Evolutionary conservation across 2,329 filamentous ascomycete species (phyloP).

Genomic region (Macrophomina pseudophaseolina): DNA sequence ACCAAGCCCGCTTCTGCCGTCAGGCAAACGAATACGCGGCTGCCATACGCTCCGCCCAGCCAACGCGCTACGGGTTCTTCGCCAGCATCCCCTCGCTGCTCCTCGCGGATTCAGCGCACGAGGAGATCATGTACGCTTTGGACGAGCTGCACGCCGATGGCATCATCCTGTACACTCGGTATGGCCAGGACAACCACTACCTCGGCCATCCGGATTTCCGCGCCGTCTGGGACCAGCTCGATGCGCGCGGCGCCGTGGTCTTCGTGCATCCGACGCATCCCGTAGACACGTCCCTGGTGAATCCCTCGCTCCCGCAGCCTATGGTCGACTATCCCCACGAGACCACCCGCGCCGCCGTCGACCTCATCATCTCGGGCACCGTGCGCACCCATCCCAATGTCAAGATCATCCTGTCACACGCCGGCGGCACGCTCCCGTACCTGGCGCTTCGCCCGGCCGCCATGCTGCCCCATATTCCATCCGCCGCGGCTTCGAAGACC

Average conservation of each 20-base stretch:
- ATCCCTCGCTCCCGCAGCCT: conserved; percentile 44
- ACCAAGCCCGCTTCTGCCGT: conserved; percentile 27
- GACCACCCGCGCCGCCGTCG: conserved; percentile 51
- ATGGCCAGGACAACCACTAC: conserved; percentile 50
- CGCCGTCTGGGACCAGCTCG: conserved; percentile 53
- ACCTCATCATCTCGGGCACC: conserved; percentile 47
- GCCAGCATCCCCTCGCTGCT: conserved; percentile 46
- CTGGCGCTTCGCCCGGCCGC: conserved; percentile 40
- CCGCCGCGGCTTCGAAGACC: no score
- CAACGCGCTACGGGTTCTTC: conserved; percentile 51
- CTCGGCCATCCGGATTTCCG: conserved; percentile 51
- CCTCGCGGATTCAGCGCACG: conserved; percentile 30
- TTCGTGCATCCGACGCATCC: conserved; percentile 55
- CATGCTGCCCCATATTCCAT: no score
- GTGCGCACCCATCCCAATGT: conserved; percentile 41
- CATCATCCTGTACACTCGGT: conserved; percentile 53
- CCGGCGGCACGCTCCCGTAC: conserved; percentile 54
- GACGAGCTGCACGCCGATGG: conserved; percentile 54
- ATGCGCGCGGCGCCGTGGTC: conserved; percentile 49
- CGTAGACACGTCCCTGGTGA: conserved; percentile 43
- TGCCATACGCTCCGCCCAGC: conserved; percentile 32
- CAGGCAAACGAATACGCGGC: conserved; percentile 45
- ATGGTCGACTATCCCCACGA: conserved; percentile 55
- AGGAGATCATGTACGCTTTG: conserved; percentile 48
- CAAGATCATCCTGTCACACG: conserved; percentile 55